Base-by-base conservation (phyloP, 495 filamentous ascomycete species). In the Clohesyomyces aquaticus region DNA sequence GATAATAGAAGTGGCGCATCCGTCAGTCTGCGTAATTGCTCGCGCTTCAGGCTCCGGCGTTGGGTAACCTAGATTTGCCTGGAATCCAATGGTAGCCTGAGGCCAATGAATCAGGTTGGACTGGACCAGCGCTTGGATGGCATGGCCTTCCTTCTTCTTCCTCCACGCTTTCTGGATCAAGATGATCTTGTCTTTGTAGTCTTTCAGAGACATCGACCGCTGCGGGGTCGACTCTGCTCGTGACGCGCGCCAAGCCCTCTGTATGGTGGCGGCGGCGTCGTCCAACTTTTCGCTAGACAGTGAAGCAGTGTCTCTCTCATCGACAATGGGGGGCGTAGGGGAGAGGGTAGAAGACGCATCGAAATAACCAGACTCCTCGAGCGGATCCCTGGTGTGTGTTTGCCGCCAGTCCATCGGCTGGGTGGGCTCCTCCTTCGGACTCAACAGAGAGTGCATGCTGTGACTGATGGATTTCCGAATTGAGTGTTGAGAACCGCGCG, bases 121-220 rank as follows among this genome's bases (percentile, higher is more conserved):
- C n/a, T 45, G 21, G 12, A 66, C 45, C 16, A 71, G 49, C 12
- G 68, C 65, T 35, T 35, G 35, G 26, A 69, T 65, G 42, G 67
- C 56, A 47, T 47, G 56, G 10, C 23, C 49, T 21, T 54, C 49
- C 50, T 67, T 68, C 53, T 63, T 63, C 60, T 71, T 54, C 59
- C 75, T 57, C 72, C 74, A 77, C 18, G 42, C 25, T 26, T 68
- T 55, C 47, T 77, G 74, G 12, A 76, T 72, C 12, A 75, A 26
- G 1, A 53, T 71, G 27, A 77, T 68, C 35, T 74, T 77, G 11
- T 56, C 55, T 54, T 71, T 73, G 59, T 66, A 71, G n/a, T 73
- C 72, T 19, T 57, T 62, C 41, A 68, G 67, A 29, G 61, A 55
- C 55, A 66, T 49, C 14, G 48, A 56, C 25, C 55, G 46, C 23